Evolutionary conservation across 129 eudicot genomes (phyloP), one percentile per base, ranked within the genome.

Genomic region (Escallonia rubra): DNA sequence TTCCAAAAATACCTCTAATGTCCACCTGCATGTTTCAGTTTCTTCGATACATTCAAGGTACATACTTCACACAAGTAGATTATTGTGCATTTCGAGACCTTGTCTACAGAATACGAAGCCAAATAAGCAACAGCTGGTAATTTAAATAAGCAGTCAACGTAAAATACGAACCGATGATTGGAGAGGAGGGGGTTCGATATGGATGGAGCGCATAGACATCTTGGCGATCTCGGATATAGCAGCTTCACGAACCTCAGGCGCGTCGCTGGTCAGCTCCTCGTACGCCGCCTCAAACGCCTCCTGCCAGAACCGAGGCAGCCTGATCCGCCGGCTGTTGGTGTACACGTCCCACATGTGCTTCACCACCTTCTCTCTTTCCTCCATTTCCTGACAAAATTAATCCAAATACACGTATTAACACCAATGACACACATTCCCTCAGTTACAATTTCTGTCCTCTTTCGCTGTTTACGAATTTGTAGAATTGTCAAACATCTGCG

Each of bases 281-380:
- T 88, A 92, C 13, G 98, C 98, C 43, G 98, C 96, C 72, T 79
- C 95, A 70, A 92, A 92, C 0, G 98, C 98, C 65, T 92, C 89
- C 87, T 86, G 95, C 98, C 98, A 92, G 69, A 92, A 92, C 43
- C 84, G 78, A 15, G 83, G 84, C 71, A 92, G 67, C 53, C 83
- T 82, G 74, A 88, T 79, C 80, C 95, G 80, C 16, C 79, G 79
- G 70, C 89, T 82, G 66, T 88, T 88, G 3, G 80, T 84, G 69
- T 92, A 88, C 63, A 88, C 98, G 82, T 88, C 96, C 98, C 98
- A 92, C 98, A 92, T 86, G 55, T 92, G 86, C 74, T 84, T 87
- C 87, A 92, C 96, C 74, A 89, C 74, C 72, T 88, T 92, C 83
- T 92, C 98, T 66, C 98, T 81, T 76, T 92, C 96, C 86, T 92